Conservation (phyloP, 129 eudicot species). For the Tagetes patula region DNA sequence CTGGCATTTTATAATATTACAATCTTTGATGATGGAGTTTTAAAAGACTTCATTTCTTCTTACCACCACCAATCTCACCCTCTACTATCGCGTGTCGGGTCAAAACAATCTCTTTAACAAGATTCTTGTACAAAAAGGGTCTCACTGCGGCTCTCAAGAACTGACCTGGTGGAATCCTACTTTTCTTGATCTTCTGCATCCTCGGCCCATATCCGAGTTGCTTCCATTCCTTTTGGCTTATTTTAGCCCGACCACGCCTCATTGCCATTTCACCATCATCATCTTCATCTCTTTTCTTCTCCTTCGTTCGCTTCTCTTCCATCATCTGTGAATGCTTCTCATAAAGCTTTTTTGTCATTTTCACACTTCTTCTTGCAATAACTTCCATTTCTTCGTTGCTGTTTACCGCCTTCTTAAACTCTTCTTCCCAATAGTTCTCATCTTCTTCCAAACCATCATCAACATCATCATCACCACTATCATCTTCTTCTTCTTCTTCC, state of each 20-base stretch:
- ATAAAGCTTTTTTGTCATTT: constrained; percentile 42
- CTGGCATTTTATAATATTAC: background rate
- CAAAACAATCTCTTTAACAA: constrained; percentile 83
- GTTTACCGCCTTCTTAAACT: constrained; percentile 73
- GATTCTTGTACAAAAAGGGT: constrained; percentile 84
- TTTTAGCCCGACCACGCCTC: constrained; percentile 52
- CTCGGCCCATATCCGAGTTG: constrained; percentile 57
- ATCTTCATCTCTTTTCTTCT: constrained; percentile 10
- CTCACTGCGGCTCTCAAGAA: constrained; percentile 88
- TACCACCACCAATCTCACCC: constrained; percentile 68
- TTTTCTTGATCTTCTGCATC: constrained; percentile 59
- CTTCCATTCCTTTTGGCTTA: constrained; percentile 72
- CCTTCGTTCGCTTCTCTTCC: constrained; percentile 40
- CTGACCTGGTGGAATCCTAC: constrained; percentile 85
- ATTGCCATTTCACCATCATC: constrained; percentile 48
- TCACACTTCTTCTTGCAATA: constrained; percentile 51
- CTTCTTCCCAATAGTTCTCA: constrained; percentile 73
- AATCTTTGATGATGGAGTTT: constrained; percentile 9
- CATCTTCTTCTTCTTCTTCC: constrained; percentile 20
- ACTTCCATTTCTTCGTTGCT: constrained; percentile 83
- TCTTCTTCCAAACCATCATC: constrained; percentile 57
- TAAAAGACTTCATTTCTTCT: constrained; percentile 44
- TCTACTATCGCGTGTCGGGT: constrained; percentile 75
- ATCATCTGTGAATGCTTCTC: constrained; percentile 48
- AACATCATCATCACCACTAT: constrained; percentile 28